A percentile compares a stretch with the other conserved stretches of the same genome.
phyloP scores from a whole-genome alignment of 352 stramenopile species.

The Phytophthora kernoviae region DNA sequence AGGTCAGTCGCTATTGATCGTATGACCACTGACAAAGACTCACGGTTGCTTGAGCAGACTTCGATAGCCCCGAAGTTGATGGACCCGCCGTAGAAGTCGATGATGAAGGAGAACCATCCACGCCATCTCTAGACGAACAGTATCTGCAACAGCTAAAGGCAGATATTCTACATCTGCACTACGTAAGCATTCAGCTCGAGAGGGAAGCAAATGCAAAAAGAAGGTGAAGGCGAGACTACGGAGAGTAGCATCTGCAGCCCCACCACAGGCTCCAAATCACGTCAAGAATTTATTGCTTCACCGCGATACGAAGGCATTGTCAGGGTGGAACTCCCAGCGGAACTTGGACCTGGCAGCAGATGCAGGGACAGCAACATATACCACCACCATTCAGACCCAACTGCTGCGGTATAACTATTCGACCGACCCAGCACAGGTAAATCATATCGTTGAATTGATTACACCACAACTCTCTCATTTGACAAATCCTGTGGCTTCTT shows the following conservation, averaged over 20 bases:
- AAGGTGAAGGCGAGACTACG: not conserved
- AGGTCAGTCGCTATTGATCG: slow-evolving; percentile 11
- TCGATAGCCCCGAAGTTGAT: slow-evolving; percentile 4
- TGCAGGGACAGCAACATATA: slow-evolving; percentile 1
- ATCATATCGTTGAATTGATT: not conserved
- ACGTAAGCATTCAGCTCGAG: slow-evolving; percentile 25
- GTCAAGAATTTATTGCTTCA: slow-evolving; percentile 70
- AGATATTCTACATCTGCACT: slow-evolving; percentile 53
- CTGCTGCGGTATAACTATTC: slow-evolving; percentile 58
- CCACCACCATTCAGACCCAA: slow-evolving; percentile 27
- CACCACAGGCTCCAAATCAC: slow-evolving; percentile 38
- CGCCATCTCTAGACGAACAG: slow-evolving; percentile 30
- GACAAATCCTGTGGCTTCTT: not conserved
- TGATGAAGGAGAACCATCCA: not conserved
- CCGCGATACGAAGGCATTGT: slow-evolving; percentile 37
- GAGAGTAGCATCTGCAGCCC: slow-evolving; percentile 1
- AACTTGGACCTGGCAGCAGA: slow-evolving; percentile 7
- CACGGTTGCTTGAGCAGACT: not conserved
- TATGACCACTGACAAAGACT: not conserved
- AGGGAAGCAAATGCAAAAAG: slow-evolving; percentile 15
- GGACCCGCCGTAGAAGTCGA: not conserved
- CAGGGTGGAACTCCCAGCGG: slow-evolving; percentile 16
- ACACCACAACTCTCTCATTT: not conserved
- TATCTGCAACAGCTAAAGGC: slow-evolving; percentile 67
- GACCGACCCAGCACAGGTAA: slow-evolving; percentile 46